Base-by-base conservation (phyloP, 1,284 basidiomycete genomes). In the Tilletia caries region DNA sequence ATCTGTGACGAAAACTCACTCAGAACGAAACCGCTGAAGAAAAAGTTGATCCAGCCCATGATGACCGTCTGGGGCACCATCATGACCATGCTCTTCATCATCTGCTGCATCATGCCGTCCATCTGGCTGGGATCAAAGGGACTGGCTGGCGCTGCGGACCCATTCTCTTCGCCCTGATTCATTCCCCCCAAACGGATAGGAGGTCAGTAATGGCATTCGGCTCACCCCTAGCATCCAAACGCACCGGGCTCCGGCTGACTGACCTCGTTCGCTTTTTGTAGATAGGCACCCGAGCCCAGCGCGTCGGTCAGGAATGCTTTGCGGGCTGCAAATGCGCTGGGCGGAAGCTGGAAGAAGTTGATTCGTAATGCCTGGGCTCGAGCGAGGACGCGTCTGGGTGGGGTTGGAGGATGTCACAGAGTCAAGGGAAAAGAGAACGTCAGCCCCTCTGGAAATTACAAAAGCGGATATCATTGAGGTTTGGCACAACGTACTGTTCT, bases 11-110 rank as follows among this genome's bases (percentile, higher is more conserved):
- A 37, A 3, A 23, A 78, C 76, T 84, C 83, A 97, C 95, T 96
- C 71, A 97, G 88, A 67, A 98, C 92, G 83, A 98, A 98, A 41
- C 95, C 95, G 75, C 93, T 92, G 86, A 98, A 98, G 89, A 98
- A 98, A 84, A 95, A 95, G 85, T 95, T 97, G 86, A 99, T 96
- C 92, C 96, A 98, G 73, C 95, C 95, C 96, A 98, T 98, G 79
- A 98, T 95, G 74, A 98, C 87, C 90, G 98, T 98, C 69, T 83
- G 82, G 4, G 82, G 82, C 27, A 83, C 76, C 82, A 83, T 83
- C 79, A 82, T 82, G 67, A 98, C 94, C 87, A 94, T 94, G 85
- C 98, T 95, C 66, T 95, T 96, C 87, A 98, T 98, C 91, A 98
- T 92, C 66, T 92, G 92, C 34, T 94, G 89, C 94, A 98, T 96